These are phyloP conservation scores for Acer yangbiense DNA, from an alignment of 345 rosid genomes.

Conservation along the genomic window DNA sequence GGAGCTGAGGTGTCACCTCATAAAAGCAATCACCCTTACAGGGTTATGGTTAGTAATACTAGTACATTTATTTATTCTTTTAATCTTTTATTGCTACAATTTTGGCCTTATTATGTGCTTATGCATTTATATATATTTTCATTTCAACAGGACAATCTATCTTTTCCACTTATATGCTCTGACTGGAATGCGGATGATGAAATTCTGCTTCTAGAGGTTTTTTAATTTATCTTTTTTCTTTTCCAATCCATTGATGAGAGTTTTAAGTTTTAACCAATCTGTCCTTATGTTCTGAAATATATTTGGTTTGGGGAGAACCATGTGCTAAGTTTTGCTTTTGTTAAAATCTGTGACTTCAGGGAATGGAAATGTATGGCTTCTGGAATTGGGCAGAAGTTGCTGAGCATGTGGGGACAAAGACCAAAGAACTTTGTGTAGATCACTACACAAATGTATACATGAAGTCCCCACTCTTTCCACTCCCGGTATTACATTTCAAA, in stretches of 20 bases:
- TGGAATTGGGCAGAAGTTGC: conserved; percentile 97
- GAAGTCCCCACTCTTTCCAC: conserved; percentile 87
- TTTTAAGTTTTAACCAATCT: not conserved
- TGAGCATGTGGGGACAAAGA: conserved; percentile 98
- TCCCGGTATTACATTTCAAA: conserved; percentile 61
- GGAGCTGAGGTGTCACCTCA: conserved; percentile 95
- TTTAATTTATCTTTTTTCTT: conserved; percentile 6
- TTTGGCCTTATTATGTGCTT: not conserved
- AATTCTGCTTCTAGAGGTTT: conserved; percentile 92
- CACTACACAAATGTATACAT: conserved; percentile 75
- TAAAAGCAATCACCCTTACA: conserved; percentile 78
- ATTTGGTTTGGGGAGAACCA: conserved; percentile 10
- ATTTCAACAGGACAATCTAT: conserved; percentile 72
- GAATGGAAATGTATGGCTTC: conserved; percentile 97
- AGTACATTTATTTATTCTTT: not conserved
- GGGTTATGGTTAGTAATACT: conserved; percentile 83
- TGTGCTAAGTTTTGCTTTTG: conserved; percentile 5
- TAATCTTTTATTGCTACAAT: not conserved
- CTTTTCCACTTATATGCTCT: conserved; percentile 84
- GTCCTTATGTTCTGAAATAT: conserved; percentile 5
- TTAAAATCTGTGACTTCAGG: conserved; percentile 45
- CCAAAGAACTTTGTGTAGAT: conserved; percentile 82
- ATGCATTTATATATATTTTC: conserved; percentile 10
- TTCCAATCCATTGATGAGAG: not conserved
- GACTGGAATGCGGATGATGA: conserved; percentile 99